phyloP scores from a whole-genome alignment of 352 stramenopile species.

The Phytophthora foliorum region DNA sequence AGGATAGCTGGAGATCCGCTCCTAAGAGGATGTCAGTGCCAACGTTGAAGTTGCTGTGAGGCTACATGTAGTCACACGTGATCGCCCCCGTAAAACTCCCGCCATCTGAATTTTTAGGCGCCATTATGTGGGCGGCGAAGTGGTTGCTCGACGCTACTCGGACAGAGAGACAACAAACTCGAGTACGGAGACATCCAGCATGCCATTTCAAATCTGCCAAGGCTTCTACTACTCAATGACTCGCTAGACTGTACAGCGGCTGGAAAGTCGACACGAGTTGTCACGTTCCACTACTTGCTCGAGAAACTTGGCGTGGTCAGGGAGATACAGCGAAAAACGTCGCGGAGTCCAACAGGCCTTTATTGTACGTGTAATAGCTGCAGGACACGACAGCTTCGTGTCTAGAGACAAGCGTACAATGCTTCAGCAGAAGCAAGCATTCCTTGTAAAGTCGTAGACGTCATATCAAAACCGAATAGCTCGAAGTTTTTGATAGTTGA shows the following conservation, averaged over 20 bases:
- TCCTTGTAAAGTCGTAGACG: too few relatives aligned
- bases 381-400: too few relatives aligned
- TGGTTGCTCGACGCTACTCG: too few relatives aligned
- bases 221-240: background rate
- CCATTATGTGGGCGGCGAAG: background rate
- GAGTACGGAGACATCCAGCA: slow-evolving; percentile 6
- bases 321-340: background rate
- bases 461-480: too few relatives aligned
- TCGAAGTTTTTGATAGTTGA: too few relatives aligned
- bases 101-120: slow-evolving; percentile 26
- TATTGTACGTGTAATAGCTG: too few relatives aligned
- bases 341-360: background rate
- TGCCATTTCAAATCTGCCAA: background rate
- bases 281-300: background rate
- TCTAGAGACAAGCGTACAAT: too few relatives aligned
- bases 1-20: slow-evolving; percentile 31
- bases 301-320: background rate
- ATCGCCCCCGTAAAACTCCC: slow-evolving; percentile 8
- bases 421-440: too few relatives aligned
- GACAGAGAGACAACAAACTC: background rate
- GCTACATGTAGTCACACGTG: too few relatives aligned
- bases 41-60: slow-evolving; percentile 27
- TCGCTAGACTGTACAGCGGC: background rate
- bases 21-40: slow-evolving; percentile 3
- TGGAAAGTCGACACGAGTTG: too few relatives aligned